Percentiles rank a stretch among this genome's conserved stretches.
Evolutionary conservation across 1,284 basidiomycete species (phyloP).

Genomic region (Golubevia sp.): DNA sequence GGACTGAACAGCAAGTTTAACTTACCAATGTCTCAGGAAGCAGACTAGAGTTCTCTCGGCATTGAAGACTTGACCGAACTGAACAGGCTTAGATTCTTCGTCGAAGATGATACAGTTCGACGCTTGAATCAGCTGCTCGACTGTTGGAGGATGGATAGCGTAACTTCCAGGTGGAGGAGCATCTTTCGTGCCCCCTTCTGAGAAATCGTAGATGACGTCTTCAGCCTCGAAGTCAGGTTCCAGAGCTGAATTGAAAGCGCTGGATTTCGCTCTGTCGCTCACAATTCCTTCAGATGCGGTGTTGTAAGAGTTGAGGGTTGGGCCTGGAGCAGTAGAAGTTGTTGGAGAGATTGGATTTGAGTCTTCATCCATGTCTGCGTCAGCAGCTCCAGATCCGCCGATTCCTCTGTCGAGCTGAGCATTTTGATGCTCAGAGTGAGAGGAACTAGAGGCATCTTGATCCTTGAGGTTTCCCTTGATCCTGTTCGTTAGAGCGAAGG

Average conservation of each 20-base stretch:
- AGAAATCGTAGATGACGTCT: not conserved
- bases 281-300: not conserved
- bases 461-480: no score
- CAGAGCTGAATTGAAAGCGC: not conserved
- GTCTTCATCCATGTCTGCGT: no score
- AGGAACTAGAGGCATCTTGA: no score
- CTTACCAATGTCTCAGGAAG: slow-evolving; percentile 51
- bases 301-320: not conserved
- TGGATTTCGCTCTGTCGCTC: not conserved
- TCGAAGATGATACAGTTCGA: slow-evolving; percentile 33
- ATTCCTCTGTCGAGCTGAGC: no score
- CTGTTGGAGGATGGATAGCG: slow-evolving; percentile 39
- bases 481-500: no score
- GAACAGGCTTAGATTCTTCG: slow-evolving; percentile 21
- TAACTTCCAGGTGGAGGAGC: slow-evolving; percentile 8
- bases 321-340: no score
- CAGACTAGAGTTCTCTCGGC: slow-evolving; percentile 37
- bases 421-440: no score
- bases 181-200: not conserved
- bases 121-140: slow-evolving; percentile 38
- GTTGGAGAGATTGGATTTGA: no score
- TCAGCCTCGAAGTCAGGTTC: not conserved
- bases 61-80: slow-evolving; percentile 45
- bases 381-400: no score
- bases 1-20: no score